A percentile compares a stretch with the other conserved stretches of the same genome.
phyloP scores from a whole-genome alignment of 805 yeast genomes.

The Pichia thaimueangensis region DNA sequence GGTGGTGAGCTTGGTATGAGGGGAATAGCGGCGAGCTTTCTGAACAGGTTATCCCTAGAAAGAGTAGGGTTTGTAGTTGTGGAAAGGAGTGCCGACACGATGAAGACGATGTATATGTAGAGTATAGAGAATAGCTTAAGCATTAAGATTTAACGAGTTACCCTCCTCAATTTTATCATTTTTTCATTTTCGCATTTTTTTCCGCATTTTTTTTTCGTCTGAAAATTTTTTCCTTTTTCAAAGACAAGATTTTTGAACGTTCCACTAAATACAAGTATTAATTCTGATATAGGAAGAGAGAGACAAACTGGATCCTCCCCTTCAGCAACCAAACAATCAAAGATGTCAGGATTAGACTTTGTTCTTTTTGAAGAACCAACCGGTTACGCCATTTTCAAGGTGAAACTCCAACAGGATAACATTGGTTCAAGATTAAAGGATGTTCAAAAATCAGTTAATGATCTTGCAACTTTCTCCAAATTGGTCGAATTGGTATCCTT shows the following conservation, averaged over 20 bases:
- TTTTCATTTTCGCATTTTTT: background rate
- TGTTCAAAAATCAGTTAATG: constrained; percentile 86
- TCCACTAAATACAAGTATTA: too few species aligned
- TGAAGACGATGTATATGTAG: constrained; percentile 2
- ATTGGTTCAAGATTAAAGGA: constrained; percentile 88
- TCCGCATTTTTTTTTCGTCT: background rate
- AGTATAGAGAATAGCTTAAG: too few species aligned
- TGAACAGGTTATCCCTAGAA: background rate
- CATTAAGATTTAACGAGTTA: too few species aligned
- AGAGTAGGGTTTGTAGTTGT: background rate
- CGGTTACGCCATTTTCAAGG: constrained; percentile 95
- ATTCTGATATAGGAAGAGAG: too few species aligned
- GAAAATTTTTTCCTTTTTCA: constrained; percentile 1
- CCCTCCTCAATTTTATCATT: background rate
- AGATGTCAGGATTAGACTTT: constrained; percentile 75
- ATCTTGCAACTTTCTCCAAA: constrained; percentile 82
- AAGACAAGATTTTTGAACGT: too few species aligned
- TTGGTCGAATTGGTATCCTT: constrained; percentile 89
- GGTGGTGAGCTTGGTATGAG: background rate
- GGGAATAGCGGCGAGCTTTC: background rate
- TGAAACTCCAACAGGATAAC: constrained; percentile 87
- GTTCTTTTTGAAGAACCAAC: constrained; percentile 97
- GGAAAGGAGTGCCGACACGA: background rate
- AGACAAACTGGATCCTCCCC: too few species aligned
- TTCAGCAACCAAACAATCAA: too few species aligned